Base-by-base conservation (phyloP, 2,329 filamentous ascomycete genomes). In the Coniochaeta hoffmannii region DNA sequence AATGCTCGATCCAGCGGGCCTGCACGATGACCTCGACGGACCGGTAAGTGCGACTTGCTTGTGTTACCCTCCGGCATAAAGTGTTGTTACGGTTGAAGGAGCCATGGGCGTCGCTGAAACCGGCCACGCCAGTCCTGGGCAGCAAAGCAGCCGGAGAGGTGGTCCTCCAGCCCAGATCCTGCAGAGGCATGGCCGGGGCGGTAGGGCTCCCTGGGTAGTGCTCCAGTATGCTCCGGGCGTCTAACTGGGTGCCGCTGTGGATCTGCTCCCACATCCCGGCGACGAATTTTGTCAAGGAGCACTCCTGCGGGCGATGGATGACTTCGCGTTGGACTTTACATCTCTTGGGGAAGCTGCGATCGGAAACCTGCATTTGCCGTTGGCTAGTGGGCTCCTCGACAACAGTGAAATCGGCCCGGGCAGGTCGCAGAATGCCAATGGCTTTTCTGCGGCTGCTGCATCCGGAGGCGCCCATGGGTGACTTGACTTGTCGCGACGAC, bases 1-100 rank as follows among this genome's bases (percentile, higher is more conserved):
- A 82, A 32, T 77, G 74, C 60, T 81, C 77, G 2, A 79, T 69
- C 80, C 80, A 83, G 30, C 77, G 74, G 4, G 79, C 78, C 61
- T 82, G 79, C 2, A 82, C 76, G 24, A 82, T 78, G 56, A 82
- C 79, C 62, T 82, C 79, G n/a, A 82, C 68, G 1, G 78, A 78
- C n/a, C 79, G 70, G 54, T 75, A 80, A 1, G 78, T 76, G 14
- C 78, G 73, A 60, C 76, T 79, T n/a, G 77, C 67, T 56, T 69
- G 66, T 14, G 66, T 68, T 1, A 68, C 62, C 58, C 59, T 71
- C 12, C 65, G 62, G 57, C 66, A 69, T 55, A 69, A 64, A 8
- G 63, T 55, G 52, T 67, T 69, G 36, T 64, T 66, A 50, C 61
- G 64, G 55, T 62, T 68, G 55, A 69, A 69, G 17, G 63, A 63